Evolutionary conservation across 108 stramenopile genomes (phyloP).

Genomic region (Cyclotella choctawhatcheeana): DNA sequence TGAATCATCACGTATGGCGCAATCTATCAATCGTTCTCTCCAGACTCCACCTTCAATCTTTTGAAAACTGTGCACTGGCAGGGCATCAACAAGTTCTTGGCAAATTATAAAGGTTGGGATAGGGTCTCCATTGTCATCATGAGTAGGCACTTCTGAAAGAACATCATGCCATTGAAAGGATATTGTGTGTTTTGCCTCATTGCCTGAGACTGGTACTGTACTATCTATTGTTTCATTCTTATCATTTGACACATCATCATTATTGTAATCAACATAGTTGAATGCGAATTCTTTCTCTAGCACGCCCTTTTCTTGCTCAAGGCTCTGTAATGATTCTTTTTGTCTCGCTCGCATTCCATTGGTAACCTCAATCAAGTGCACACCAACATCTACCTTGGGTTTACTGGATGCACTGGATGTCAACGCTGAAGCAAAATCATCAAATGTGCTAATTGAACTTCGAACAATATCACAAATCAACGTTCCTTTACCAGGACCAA

Average conservation of each 20-base stretch:
- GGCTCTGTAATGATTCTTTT: conserved; percentile 64
- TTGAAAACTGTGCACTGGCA: conserved; percentile 95
- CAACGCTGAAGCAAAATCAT: conserved; percentile 54
- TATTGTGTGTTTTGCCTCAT: conserved; percentile 32
- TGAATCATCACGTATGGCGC: conserved; percentile 61
- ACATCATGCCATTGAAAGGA: conserved; percentile 77
- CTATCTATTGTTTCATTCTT: neutral
- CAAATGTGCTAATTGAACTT: conserved; percentile 57
- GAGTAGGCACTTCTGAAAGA: conserved; percentile 60
- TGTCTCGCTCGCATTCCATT: conserved; percentile 77
- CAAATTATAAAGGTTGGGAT: conserved; percentile 75
- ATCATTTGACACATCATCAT: conserved; percentile 7
- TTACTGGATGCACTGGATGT: conserved; percentile 25
- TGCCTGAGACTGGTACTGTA: neutral
- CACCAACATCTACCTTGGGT: conserved; percentile 48
- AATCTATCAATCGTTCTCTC: conserved; percentile 95
- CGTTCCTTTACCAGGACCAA: conserved; percentile 97
- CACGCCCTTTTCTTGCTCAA: conserved; percentile 21
- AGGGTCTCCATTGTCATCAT: conserved; percentile 45
- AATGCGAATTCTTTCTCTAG: conserved; percentile 40
- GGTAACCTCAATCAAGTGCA: conserved; percentile 94
- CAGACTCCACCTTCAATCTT: conserved; percentile 84
- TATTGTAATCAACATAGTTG: conserved; percentile 25
- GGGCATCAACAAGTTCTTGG: conserved; percentile 96
- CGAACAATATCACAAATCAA: conserved; percentile 91